These are phyloP conservation scores for Prunus mongolica DNA, from an alignment of 306 rosid species.

Conservation along the genomic window DNA sequence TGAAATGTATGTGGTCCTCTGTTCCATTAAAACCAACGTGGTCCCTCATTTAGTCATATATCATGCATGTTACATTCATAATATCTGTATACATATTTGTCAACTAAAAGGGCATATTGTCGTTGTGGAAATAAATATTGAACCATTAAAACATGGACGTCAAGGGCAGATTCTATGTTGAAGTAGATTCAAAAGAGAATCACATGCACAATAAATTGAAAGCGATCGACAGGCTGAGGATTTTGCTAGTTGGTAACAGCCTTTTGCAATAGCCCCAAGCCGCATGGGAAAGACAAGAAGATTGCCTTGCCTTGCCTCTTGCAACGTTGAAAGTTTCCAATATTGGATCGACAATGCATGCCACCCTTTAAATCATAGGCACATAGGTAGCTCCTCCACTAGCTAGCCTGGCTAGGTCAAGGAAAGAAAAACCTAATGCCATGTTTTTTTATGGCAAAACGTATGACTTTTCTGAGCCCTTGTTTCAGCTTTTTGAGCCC, in stretches of 20 bases:
- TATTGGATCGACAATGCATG: neutral
- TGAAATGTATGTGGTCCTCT: neutral
- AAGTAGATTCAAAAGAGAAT: neutral
- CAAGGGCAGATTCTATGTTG: neutral
- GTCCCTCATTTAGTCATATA: neutral
- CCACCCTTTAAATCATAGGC: neutral
- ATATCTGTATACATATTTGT: neutral
- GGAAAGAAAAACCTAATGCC: neutral
- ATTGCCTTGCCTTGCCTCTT: neutral
- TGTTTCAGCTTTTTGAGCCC: neutral
- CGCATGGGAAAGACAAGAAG: neutral
- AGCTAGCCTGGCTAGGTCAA: constrained; percentile 4
- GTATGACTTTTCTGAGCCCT: neutral
- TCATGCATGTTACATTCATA: neutral
- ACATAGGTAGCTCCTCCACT: neutral
- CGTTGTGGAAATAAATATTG: neutral
- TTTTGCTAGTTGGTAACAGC: neutral
- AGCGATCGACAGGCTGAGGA: neutral
- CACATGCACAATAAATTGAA: neutral
- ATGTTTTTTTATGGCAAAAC: neutral
- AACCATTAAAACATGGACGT: neutral
- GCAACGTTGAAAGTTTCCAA: neutral
- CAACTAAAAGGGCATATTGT: neutral
- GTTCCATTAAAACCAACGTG: too few relatives aligned
- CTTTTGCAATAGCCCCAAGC: neutral